Conservation (phyloP, 2,329 filamentous ascomycete species). For the Exophiala sp. region DNA sequence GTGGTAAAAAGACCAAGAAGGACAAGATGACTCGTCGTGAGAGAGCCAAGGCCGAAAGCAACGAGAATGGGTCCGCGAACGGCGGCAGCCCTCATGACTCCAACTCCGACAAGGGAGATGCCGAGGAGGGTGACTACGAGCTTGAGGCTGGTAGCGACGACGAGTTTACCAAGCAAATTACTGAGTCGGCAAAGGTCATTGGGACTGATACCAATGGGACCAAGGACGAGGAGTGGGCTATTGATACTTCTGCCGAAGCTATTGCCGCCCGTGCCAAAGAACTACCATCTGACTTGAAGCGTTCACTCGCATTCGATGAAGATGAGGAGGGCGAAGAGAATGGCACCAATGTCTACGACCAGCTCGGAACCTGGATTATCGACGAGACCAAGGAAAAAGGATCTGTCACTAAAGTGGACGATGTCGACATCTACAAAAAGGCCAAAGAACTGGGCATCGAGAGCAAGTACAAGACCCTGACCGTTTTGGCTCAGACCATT, state of each 20-base stretch:
- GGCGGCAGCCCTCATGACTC: constrained; percentile 64
- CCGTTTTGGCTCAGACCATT: constrained; percentile 87
- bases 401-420: constrained; percentile 73
- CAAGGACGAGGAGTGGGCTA: constrained; percentile 90
- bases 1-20: constrained; percentile 93
- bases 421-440: constrained; percentile 91
- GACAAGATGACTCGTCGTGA: constrained; percentile 77
- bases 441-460: constrained; percentile 95
- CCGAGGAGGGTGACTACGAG: constrained; percentile 63
- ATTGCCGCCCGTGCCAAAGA: constrained; percentile 91
- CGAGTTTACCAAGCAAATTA: constrained; percentile 77
- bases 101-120: constrained; percentile 57
- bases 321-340: constrained; percentile 79
- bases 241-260: constrained; percentile 93
- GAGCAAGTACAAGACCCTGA: constrained; percentile 85
- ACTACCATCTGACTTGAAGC: constrained; percentile 92
- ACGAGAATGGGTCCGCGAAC: constrained; percentile 54
- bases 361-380: constrained; percentile 89
- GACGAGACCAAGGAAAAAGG: constrained; percentile 66
- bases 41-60: constrained; percentile 66
- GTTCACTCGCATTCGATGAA: constrained; percentile 77
- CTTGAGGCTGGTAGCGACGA: constrained; percentile 80
- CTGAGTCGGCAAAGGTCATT: constrained; percentile 67
- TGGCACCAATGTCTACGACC: constrained; percentile 76
- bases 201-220: constrained; percentile 58